Evolutionary conservation across 306 rosid species (phyloP).

Genomic region (Citrullus mucosospermus): DNA sequence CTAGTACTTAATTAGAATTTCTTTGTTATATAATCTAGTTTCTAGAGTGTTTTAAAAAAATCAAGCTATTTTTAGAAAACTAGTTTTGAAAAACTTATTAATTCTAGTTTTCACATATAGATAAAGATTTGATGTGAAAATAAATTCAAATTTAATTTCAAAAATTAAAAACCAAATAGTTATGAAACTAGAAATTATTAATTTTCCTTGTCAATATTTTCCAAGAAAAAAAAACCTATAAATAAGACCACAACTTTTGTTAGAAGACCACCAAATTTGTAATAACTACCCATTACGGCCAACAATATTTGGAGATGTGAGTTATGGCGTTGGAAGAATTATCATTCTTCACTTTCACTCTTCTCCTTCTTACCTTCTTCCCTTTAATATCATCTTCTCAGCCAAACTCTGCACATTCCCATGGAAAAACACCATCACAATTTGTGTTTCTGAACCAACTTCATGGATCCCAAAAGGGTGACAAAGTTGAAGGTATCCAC

Average conservation of each 20-base stretch:
- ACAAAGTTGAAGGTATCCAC: conserved; percentile 4
- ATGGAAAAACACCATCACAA: background rate
- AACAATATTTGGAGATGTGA: background rate
- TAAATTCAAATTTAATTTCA: too few relatives aligned
- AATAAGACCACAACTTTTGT: background rate
- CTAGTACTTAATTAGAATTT: too few relatives aligned
- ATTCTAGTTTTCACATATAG: too few relatives aligned
- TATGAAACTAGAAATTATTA: too few relatives aligned
- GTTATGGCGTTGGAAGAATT: background rate
- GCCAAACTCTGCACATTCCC: background rate
- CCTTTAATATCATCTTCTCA: background rate
- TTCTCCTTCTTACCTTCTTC: background rate
- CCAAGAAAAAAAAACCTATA: background rate
- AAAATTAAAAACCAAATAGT: too few relatives aligned
- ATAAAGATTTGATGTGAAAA: too few relatives aligned
- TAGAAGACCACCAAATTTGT: background rate
- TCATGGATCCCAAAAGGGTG: conserved; percentile 14
- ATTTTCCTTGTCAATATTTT: background rate
- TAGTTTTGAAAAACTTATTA: too few relatives aligned
- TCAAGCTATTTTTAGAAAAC: too few relatives aligned
- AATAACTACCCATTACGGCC: background rate
- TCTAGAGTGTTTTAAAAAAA: too few relatives aligned
- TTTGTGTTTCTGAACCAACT: conserved; percentile 11
- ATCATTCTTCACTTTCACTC: background rate
- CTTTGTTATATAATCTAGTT: too few relatives aligned